Conservation (phyloP, 2,329 filamentous ascomycete species). For the Pseudocercospora musae region DNA sequence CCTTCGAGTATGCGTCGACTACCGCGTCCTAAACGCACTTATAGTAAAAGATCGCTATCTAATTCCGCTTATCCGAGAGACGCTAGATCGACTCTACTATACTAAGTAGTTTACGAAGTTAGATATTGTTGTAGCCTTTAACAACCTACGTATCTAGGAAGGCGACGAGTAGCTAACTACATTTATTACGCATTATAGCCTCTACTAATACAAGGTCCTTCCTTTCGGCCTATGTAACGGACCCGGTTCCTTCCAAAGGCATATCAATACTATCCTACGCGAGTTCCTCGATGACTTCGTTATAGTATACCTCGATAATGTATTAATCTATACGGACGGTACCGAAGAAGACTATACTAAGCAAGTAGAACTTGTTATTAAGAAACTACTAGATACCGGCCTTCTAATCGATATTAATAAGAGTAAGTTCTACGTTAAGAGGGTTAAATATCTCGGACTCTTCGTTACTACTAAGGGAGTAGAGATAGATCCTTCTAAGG, state of each 20-base stretch:
- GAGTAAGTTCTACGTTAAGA: constrained; percentile 30
- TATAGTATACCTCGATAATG: constrained; percentile 26
- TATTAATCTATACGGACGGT: constrained; percentile 24
- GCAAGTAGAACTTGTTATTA: constrained; percentile 3
- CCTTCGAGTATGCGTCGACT: constrained; percentile 32
- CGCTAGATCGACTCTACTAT: neutral
- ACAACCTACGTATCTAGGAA: neutral
- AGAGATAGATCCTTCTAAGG: neutral
- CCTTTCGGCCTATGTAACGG: neutral
- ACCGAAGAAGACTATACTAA: neutral
- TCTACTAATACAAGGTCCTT: neutral
- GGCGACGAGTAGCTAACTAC: neutral
- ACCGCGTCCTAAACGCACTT: constrained; percentile 32
- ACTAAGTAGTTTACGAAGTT: neutral
- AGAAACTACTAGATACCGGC: neutral
- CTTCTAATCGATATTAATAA: constrained; percentile 23
- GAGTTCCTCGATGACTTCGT: constrained; percentile 24
- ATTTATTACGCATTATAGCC: neutral
- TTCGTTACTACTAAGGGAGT: neutral
- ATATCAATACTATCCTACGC: constrained; percentile 25
- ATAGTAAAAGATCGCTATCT: constrained; percentile 30
- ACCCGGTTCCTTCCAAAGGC: constrained; percentile 4
- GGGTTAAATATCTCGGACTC: constrained; percentile 24
- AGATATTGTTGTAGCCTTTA: neutral
- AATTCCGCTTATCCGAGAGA: neutral